These are phyloP conservation scores for Cadophora sp. DNA, from an alignment of 2,329 filamentous ascomycete genomes.

Conservation along the genomic window DNA sequence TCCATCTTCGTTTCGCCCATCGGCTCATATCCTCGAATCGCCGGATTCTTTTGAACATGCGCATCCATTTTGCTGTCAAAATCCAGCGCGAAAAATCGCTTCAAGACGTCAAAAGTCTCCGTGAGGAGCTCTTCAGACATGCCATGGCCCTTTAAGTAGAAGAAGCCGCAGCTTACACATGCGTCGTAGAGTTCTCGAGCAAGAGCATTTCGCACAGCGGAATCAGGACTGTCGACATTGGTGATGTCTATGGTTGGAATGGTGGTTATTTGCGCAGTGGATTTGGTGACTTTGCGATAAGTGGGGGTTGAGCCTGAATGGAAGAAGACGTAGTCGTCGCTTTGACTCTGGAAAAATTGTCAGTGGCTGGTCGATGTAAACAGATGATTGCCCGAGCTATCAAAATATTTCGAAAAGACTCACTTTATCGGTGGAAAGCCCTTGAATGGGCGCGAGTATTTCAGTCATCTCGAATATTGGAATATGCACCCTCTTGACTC, in stretches of 20 bases:
- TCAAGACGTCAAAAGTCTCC: conserved; percentile 13
- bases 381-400: background rate
- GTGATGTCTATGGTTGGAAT: conserved; percentile 24
- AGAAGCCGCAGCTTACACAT: conserved; percentile 21
- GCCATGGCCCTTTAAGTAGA: conserved; percentile 20
- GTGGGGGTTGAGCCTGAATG: conserved; percentile 22
- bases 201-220: background rate
- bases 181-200: conserved; percentile 17
- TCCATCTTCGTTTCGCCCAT: conserved; percentile 21
- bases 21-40: conserved; percentile 22
- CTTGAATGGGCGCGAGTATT: background rate
- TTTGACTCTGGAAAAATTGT: background rate
- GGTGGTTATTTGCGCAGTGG: conserved; percentile 12
- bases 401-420: background rate
- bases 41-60: conserved; percentile 25
- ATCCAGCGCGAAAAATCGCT: conserved; percentile 17
- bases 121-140: conserved; percentile 15
- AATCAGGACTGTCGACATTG: conserved; percentile 5
- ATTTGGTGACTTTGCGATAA: conserved; percentile 17
- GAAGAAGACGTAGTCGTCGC: conserved; percentile 19
- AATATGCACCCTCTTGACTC: background rate
- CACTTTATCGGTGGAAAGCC: background rate
- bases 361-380: background rate
- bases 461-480: conserved; percentile 1
- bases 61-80: conserved; percentile 21